Evolutionary conservation across 495 filamentous ascomycete genomes (phyloP).

Genomic region (Oleoguttula mirabilis): DNA sequence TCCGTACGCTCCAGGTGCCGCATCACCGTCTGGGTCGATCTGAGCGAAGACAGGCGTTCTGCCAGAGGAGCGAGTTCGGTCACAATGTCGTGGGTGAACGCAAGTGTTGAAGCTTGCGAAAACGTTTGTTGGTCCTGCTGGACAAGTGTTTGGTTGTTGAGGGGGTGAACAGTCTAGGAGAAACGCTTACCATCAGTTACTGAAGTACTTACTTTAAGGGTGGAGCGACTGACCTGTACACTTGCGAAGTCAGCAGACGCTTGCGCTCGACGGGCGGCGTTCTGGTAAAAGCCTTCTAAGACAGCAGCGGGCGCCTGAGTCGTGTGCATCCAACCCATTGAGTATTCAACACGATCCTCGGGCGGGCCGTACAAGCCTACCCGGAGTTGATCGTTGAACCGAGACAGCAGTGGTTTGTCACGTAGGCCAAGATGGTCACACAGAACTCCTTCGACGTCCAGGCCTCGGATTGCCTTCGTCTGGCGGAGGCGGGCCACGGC

Average conservation of each 20-base stretch:
- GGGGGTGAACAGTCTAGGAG: slow-evolving; percentile 48
- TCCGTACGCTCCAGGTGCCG: slow-evolving; percentile 1
- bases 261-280: slow-evolving; percentile 5
- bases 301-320: too few species aligned
- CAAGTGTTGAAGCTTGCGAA: slow-evolving; percentile 7
- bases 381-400: slow-evolving; percentile 2
- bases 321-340: too few species aligned
- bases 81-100: slow-evolving; percentile 1
- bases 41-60: not conserved
- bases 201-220: slow-evolving; percentile 25
- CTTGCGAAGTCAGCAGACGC: slow-evolving; percentile 21
- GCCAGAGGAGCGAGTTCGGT: not conserved
- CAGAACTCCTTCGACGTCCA: not conserved
- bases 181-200: slow-evolving; percentile 22
- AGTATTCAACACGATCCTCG: too few species aligned
- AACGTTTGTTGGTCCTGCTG: slow-evolving; percentile 1
- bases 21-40: not conserved
- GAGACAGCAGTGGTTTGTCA: not conserved
- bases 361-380: slow-evolving; percentile 3
- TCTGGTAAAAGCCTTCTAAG: slow-evolving; percentile 4
- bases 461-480: not conserved
- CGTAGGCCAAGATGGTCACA: slow-evolving; percentile 13
- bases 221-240: slow-evolving; percentile 38
- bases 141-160: slow-evolving; percentile 43
- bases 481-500: slow-evolving; percentile 9